A percentile compares a stretch with the other conserved stretches of the same genome.
These are phyloP conservation scores for Cyclostephanos tholiformis DNA, from an alignment of 108 stramenopile species.

Conservation along the genomic window DNA sequence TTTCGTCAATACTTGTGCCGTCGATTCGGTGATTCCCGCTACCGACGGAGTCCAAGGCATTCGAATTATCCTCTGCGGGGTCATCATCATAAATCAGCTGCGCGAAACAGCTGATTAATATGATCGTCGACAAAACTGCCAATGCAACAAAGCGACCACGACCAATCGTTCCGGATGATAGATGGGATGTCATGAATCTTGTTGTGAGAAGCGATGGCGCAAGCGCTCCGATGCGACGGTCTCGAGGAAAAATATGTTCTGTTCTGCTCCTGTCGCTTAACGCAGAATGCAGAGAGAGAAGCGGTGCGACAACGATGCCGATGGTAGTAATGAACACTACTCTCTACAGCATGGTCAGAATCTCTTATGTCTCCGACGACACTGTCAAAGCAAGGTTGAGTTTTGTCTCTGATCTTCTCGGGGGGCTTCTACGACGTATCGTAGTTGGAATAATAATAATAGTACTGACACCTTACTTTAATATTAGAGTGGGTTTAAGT, in stretches of 20 bases:
- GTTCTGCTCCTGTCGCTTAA: not conserved
- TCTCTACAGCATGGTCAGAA: too few relatives aligned
- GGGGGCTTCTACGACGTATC: too few relatives aligned
- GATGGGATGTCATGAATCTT: not conserved
- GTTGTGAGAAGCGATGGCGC: too few relatives aligned
- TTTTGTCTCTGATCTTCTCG: too few relatives aligned
- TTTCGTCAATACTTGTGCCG: not conserved
- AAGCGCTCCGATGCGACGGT: too few relatives aligned
- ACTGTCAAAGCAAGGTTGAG: too few relatives aligned
- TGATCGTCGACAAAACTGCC: constrained; percentile 2
- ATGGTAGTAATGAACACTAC: not conserved
- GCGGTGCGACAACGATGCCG: not conserved
- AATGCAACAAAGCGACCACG: not conserved
- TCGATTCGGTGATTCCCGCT: not conserved
- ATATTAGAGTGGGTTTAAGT: too few relatives aligned
- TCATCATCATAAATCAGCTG: constrained; percentile 2
- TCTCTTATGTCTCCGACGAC: too few relatives aligned
- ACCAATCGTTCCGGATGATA: not conserved
- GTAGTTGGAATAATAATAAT: too few relatives aligned
- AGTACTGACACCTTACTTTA: too few relatives aligned
- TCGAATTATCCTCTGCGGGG: not conserved
- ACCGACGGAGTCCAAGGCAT: not conserved
- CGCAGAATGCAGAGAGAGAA: not conserved
- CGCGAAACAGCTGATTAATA: not conserved
- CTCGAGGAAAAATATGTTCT: too few relatives aligned